Conservation (phyloP, 2,329 filamentous ascomycete genomes). For the Alternaria dauci region DNA sequence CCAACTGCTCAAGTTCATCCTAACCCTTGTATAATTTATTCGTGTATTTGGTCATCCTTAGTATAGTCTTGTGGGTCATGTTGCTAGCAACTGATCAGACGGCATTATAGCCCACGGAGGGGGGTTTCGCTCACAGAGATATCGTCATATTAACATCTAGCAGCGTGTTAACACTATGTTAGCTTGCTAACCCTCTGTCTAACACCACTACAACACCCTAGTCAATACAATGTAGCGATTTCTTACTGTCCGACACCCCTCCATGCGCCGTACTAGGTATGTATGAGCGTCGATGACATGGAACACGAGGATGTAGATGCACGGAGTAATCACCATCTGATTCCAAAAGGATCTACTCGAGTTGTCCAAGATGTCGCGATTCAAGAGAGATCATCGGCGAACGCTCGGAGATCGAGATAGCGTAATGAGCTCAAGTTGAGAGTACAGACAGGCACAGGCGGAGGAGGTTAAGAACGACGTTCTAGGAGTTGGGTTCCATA, state of each 20-base stretch:
- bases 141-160: too few relatives aligned
- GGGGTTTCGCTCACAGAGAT: too few relatives aligned
- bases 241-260: background rate
- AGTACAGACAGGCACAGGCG: background rate
- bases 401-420: background rate
- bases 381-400: background rate
- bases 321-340: slow-evolving; percentile 51
- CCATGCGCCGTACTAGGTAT: background rate
- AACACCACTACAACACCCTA: too few relatives aligned
- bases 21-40: background rate
- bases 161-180: too few relatives aligned
- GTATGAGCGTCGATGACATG: slow-evolving; percentile 51
- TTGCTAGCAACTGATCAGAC: slow-evolving; percentile 43
- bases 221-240: too few relatives aligned
- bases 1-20: background rate
- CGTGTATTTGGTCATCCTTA: background rate
- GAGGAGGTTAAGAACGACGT: background rate
- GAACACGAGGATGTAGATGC: slow-evolving; percentile 58
- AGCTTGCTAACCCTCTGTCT: too few relatives aligned
- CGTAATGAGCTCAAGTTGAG: background rate
- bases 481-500: too few relatives aligned
- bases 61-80: slow-evolving; percentile 17
- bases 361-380: background rate
- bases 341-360: slow-evolving; percentile 27
- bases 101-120: slow-evolving; percentile 3